Evolutionary conservation across 345 rosid genomes (phyloP), one percentile per base, ranked within the genome.

Genomic region (Citrus cavaleriei): DNA sequence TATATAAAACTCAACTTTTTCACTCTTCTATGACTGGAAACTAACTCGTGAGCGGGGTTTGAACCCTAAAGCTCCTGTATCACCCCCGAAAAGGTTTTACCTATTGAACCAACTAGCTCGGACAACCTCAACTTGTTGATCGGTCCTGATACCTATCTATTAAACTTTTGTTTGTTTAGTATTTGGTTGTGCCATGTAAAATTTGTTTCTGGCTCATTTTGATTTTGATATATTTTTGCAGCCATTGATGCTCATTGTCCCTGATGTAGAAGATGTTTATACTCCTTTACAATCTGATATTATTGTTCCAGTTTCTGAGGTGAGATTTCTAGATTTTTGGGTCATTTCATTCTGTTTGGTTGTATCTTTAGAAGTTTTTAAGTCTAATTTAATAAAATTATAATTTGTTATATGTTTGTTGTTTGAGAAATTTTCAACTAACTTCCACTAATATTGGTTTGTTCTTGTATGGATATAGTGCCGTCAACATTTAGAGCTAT

Each of bases 201-300:
- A 73, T 40, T 67, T 57, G n/a, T 58, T 40, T 40, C 7, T 4
- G 64, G 24, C 57, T 81, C 68, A 78, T 59, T 78, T 82, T 79
- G 25, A 58, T 66, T 77, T 68, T 46, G 24, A 69, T 64, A 6
- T 74, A 78, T 77, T 49, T 80, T 72, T 90, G 90, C 94, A 94
- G 97, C 99, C 98, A 55, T 69, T 94, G 90, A 97, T 97, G 99
- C 95, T 97, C 75, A 92, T 97, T 77, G 98, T 94, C 77, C 99
- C 99, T 34, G 99, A 97, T 82, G 82, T 97, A 68, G 91, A 93
- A 90, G 99, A 97, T 87, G 98, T 97, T 51, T 97, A 94, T 80
- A 97, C 99, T 75, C 99, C 99, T 64, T 83, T 97, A 77, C 87
- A 93, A 83, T 88, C 94, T 68, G 99, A 97, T 89, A 90, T 97